Base-by-base conservation (phyloP, 2,329 filamentous ascomycete genomes). In the Alternaria sp. region DNA sequence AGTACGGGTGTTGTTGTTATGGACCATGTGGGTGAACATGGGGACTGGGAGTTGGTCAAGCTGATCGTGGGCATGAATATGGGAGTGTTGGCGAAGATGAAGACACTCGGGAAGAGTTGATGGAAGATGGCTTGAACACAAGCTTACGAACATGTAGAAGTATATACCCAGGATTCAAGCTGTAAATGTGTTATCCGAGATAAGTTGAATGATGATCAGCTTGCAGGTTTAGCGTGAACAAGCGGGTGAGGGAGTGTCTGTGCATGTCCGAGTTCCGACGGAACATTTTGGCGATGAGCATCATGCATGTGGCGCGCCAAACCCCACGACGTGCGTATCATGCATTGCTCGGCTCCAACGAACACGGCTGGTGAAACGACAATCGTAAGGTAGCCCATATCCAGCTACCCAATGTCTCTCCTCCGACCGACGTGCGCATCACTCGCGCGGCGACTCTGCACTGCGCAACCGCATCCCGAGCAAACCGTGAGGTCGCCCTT, bases 1-100 rank as follows among this genome's bases (percentile, higher is more conserved):
- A 86, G 88, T 6, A 96, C 94, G 1, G 95, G 95, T 4, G 88
- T 98, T 60, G 89, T 98, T 45, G 90, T 98, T 27, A 95, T 91
- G 63, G 95, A 99, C 79, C 97, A 92, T 92, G 94, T 97, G 52
- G 95, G 95, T 3, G 83, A 89, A 62, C 85, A 89, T 64, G 93
- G 90, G 0, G 91, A 98, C 79, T 99, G 94, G 94, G 93, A 97
- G 81, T 80, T 98, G 56, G 87, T 96, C 36, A 87, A 90, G 65
- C 92, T 92, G 79, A 90, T 97, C 70, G 90, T 98, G 7, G 94
- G 92, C 7, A 94, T 97, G 92, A 99, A 99, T 76, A 87, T 90
- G 25, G 90, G 81, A 58, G 72, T 87, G 55, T 45, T 71, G 61
- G 52, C 54, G 43, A 66, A 60, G 51, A 18, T 38, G 20, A 50